phyloP scores from a whole-genome alignment of 225 moss, liverwort and hornwort genomes.

The Marchantia paleacea region DNA sequence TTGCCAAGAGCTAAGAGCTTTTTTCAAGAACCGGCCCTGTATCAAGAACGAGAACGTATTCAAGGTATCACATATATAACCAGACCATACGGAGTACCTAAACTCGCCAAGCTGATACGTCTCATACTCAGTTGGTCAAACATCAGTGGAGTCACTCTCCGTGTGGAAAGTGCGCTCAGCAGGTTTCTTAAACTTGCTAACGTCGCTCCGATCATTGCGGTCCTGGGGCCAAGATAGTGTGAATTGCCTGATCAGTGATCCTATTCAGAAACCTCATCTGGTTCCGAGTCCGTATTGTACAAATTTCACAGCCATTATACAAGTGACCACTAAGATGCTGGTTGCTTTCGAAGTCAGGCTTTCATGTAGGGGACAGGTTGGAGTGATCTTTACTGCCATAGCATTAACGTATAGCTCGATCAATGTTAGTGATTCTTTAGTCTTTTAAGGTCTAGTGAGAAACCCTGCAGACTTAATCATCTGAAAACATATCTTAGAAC shows the following conservation, averaged over 20 bases:
- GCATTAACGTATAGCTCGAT: background rate
- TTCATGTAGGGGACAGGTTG: background rate
- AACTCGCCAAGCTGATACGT: conserved; percentile 1
- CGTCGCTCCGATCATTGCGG: background rate
- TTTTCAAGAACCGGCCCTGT: background rate
- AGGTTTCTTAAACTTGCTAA: background rate
- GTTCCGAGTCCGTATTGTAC: background rate
- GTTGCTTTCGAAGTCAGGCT: background rate
- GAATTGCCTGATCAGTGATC: too few species aligned
- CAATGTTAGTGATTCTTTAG: background rate
- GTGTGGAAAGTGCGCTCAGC: background rate
- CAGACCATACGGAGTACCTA: background rate
- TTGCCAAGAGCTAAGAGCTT: conserved; percentile 3
- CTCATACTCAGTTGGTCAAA: background rate
- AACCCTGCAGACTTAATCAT: background rate
- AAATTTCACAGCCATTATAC: background rate
- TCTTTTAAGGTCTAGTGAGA: background rate
- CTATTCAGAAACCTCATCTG: background rate
- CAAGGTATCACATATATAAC: background rate
- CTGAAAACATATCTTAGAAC: background rate
- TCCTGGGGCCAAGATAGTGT: background rate
- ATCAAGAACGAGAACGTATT: background rate
- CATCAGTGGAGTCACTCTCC: background rate
- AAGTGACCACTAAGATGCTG: background rate
- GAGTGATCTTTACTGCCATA: background rate